Conservation (phyloP, 2,329 filamentous ascomycete genomes). For the Aspergillus arachidicola region DNA sequence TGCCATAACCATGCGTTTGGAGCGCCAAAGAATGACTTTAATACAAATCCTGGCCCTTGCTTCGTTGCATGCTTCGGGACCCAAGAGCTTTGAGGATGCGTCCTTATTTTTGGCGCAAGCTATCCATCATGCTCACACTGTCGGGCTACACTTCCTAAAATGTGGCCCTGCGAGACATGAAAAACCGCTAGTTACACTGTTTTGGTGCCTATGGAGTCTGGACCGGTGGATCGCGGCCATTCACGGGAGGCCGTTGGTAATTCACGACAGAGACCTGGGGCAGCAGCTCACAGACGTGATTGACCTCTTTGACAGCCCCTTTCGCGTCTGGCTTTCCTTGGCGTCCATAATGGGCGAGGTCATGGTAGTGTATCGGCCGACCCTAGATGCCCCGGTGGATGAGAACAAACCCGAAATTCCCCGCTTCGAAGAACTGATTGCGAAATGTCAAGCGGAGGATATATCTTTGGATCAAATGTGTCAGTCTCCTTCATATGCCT, state of each 20-base stretch:
- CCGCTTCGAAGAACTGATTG: constrained; percentile 14
- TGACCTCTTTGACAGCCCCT: constrained; percentile 15
- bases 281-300: constrained; percentile 18
- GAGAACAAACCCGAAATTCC: constrained; percentile 14
- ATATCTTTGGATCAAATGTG: background rate
- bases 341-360: constrained; percentile 13
- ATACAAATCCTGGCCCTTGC: constrained; percentile 35
- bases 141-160: constrained; percentile 31
- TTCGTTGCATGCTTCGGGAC: constrained; percentile 35
- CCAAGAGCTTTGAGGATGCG: constrained; percentile 33
- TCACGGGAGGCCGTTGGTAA: constrained; percentile 24
- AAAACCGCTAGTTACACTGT: constrained; percentile 11
- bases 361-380: constrained; percentile 17
- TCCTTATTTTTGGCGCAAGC: constrained; percentile 33
- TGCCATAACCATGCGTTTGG: constrained; percentile 26
- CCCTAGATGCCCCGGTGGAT: constrained; percentile 6
- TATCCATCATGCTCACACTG: constrained; percentile 35
- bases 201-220: constrained; percentile 28
- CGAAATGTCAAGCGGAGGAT: constrained; percentile 2
- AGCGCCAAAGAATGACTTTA: constrained; percentile 22
- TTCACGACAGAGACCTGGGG: constrained; percentile 21
- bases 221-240: constrained; percentile 28
- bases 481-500: background rate
- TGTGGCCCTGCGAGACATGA: constrained; percentile 5
- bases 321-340: constrained; percentile 18